A percentile compares a stretch with the other conserved stretches of the same genome.
Evolutionary conservation across 805 yeast genomes (phyloP).

Genomic region (Cyberlindnera suaveolens): DNA sequence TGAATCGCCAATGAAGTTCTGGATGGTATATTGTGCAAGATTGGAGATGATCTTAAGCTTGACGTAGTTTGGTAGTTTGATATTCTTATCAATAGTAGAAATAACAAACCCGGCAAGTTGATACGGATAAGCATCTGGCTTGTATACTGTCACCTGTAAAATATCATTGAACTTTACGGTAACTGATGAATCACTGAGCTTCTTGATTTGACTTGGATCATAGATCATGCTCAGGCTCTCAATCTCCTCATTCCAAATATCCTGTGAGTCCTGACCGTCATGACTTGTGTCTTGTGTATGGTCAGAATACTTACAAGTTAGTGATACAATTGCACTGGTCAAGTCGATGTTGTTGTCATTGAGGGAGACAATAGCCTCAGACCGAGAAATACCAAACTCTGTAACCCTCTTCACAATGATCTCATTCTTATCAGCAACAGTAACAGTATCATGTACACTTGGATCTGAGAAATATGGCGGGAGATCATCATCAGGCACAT

Average conservation of each 20-base stretch:
- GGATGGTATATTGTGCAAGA: constrained; percentile 37
- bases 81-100: constrained; percentile 30
- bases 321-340: constrained; percentile 40
- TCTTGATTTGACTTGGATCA: constrained; percentile 25
- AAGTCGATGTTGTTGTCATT: constrained; percentile 39
- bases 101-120: constrained; percentile 66
- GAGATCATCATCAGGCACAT: constrained; percentile 90
- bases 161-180: constrained; percentile 19
- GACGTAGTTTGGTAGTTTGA: constrained; percentile 63
- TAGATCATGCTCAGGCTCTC: constrained; percentile 62
- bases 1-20: constrained; percentile 58
- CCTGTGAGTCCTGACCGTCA: constrained; percentile 18
- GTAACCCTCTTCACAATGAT: constrained; percentile 47
- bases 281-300: constrained; percentile 10
- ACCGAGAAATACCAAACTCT: constrained; percentile 66
- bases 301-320: constrained; percentile 35
- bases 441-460: constrained; percentile 43
- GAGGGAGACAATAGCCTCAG: constrained; percentile 49
- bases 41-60: constrained; percentile 49
- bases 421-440: constrained; percentile 44
- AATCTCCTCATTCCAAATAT: constrained; percentile 69
- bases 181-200: constrained; percentile 20
- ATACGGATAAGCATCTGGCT: constrained; percentile 53
- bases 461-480: constrained; percentile 56
- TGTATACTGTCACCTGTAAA: constrained; percentile 34